These are phyloP conservation scores for Coleophoma eucalyptorum DNA, from an alignment of 2,329 filamentous ascomycete species.

Conservation along the genomic window DNA sequence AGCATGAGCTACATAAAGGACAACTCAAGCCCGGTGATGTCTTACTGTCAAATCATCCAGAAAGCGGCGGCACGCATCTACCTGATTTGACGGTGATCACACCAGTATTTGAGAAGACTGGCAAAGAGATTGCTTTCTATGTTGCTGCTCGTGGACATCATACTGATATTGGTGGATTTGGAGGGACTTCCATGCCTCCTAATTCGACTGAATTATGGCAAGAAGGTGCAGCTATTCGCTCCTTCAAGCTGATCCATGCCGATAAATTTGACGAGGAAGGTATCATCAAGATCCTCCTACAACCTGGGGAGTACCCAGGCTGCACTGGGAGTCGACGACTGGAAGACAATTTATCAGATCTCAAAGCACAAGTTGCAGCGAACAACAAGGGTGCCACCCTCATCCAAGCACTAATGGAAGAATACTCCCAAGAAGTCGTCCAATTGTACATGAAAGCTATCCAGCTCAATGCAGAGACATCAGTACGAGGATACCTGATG, in stretches of 20 bases:
- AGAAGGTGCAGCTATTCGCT: constrained; percentile 58
- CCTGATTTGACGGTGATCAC: constrained; percentile 80
- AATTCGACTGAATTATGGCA: constrained; percentile 61
- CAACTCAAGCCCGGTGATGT: constrained; percentile 75
- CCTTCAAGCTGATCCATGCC: constrained; percentile 66
- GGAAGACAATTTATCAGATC: constrained; percentile 76
- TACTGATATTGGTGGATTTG: constrained; percentile 1
- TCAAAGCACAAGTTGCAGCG: constrained; percentile 79
- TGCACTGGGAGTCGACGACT: constrained; percentile 74
- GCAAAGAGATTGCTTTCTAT: constrained; percentile 68
- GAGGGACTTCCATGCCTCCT: constrained; percentile 64
- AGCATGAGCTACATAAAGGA: constrained; percentile 73
- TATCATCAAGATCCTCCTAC: constrained; percentile 65
- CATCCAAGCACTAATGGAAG: constrained; percentile 66
- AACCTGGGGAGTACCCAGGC: constrained; percentile 68
- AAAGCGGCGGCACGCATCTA: constrained; percentile 75
- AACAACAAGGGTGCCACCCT: constrained; percentile 75
- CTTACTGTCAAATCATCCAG: constrained; percentile 75
- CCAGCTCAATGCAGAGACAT: constrained; percentile 71
- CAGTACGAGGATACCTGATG: constrained; percentile 65
- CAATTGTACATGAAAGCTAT: constrained; percentile 69
- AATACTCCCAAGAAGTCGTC: constrained; percentile 71
- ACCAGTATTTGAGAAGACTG: constrained; percentile 60
- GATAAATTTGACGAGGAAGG: constrained; percentile 73
- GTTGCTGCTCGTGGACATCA: constrained; percentile 33